Evolutionary conservation across 352 stramenopile genomes (phyloP), one percentile per base, ranked within the genome.

Genomic region (Phytophthora vignae): DNA sequence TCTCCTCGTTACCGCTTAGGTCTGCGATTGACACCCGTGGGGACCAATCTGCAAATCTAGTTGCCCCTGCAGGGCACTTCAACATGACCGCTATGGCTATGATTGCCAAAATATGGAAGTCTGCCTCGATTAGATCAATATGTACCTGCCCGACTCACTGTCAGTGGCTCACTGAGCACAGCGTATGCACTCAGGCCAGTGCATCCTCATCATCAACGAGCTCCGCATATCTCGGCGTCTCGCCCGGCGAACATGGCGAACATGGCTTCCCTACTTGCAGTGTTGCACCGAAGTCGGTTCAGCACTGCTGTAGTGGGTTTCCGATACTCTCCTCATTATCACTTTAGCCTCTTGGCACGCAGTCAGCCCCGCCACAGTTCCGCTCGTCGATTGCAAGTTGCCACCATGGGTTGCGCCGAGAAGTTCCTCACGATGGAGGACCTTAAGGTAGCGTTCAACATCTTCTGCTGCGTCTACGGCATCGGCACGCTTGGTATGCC

Each of bases 391-490:
- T 40, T 11, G 31, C 56, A 17, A 29, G 19, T 21, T 3, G 50
- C 31, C 29, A 64, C 12, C 64, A 72, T 72, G 64, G 57, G 14
- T 25, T 60, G 64, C 27, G 29, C 10, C 27, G 66, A 71, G 11
- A 72, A 62, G 40, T 62, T 67, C 57, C 21, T 67, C 56, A 67
- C 64, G 5, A 22, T 15, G 21, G 64, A 72, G 57, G 64, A 72
- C 27, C 56, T 72, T 40, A 73, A 73, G 66, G 67, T 73, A 31
- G 55, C 50, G 25, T 52, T 73, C 40, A 73, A 73, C 46, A 73
- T 73, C 52, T 73, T 73, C 42, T 71, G 64, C 56, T 71, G 64
- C 55, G 64, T 71, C 64, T 71, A 71, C 64, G 64, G 64, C 49
- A 71, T 73, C 46, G 66, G 66, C 33, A 68, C 66, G n/a, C 66